A percentile compares a stretch with the other conserved stretches of the same genome.
Evolutionary conservation across 2,329 filamentous ascomycete species (phyloP).

Genomic region (Aureobasidium vineae): DNA sequence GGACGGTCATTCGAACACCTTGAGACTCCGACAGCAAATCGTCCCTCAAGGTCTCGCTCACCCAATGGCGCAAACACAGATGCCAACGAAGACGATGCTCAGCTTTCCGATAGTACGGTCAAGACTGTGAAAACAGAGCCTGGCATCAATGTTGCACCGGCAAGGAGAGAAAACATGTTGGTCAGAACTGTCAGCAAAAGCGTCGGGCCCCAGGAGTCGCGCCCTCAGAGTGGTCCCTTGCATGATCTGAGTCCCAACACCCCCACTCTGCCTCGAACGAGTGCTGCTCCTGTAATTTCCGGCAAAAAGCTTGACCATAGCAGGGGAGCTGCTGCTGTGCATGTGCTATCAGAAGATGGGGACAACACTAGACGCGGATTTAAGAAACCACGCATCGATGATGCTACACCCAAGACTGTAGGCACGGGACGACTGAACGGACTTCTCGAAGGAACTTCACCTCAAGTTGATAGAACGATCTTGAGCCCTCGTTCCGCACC

Average conservation of each 20-base stretch:
- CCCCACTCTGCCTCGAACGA: conserved; percentile 28
- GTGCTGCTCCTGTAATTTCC: conserved; percentile 1
- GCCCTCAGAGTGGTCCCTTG: conserved; percentile 26
- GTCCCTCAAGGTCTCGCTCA: not conserved
- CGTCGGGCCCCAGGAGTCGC: not conserved
- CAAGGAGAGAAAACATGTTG: not conserved
- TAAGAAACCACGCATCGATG: conserved; percentile 22
- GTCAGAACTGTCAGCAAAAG: conserved; percentile 7
- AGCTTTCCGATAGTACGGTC: conserved; percentile 2
- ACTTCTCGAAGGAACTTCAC: conserved; percentile 11
- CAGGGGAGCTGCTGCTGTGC: conserved; percentile 20
- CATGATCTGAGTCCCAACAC: conserved; percentile 31
- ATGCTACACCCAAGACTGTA: not conserved
- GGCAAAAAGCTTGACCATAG: conserved; percentile 15
- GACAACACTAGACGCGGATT: not conserved
- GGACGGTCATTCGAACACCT: not conserved
- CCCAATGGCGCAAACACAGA: not conserved
- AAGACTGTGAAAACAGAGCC: conserved; percentile 20
- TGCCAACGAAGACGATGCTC: not conserved
- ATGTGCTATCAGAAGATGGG: conserved; percentile 28
- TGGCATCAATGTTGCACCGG: not conserved
- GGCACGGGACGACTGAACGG: conserved; percentile 13
- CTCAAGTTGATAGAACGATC: conserved; percentile 18
- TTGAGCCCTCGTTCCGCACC: conserved; percentile 19
- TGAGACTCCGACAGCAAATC: not conserved